Conservation (phyloP, 2,329 filamentous ascomycete genomes). For the Colletotrichum sansevieriae region DNA sequence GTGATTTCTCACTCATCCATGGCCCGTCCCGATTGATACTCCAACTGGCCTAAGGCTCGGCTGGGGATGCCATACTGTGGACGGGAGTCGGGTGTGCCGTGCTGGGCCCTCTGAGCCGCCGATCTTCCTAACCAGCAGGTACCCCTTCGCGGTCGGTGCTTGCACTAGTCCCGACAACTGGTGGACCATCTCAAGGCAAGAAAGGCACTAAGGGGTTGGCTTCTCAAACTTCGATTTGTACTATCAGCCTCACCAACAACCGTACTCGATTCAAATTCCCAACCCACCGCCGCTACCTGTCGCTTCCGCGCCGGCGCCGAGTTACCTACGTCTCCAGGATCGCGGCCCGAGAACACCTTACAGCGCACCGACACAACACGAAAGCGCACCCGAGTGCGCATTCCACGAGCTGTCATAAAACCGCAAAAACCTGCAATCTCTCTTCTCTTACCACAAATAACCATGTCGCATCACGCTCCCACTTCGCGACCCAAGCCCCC, state of each 20-base stretch:
- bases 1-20: slow-evolving; percentile 8
- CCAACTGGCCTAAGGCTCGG: slow-evolving; percentile 31
- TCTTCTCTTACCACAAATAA: neutral
- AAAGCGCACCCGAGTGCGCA: no score
- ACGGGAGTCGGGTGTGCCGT: neutral
- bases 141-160: slow-evolving; percentile 21
- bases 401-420: no score
- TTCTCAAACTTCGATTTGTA: neutral
- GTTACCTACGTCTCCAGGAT: neutral
- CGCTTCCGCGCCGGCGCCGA: slow-evolving; percentile 2
- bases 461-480: slow-evolving; percentile 41
- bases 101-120: neutral
- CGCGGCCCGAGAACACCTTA: no score
- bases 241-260: slow-evolving; percentile 33
- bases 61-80: slow-evolving; percentile 1
- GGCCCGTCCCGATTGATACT: slow-evolving; percentile 1
- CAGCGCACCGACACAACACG: no score
- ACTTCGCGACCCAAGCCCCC: slow-evolving; percentile 77
- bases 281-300: slow-evolving; percentile 2
- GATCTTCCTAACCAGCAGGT: no score
- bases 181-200: slow-evolving; percentile 10
- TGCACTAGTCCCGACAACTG: slow-evolving; percentile 26
- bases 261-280: neutral
- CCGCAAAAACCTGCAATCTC: neutral
- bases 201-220: slow-evolving; percentile 2